Evolutionary conservation across 1,284 basidiomycete species (phyloP).

Genomic region (Rhodotorula sp.): DNA sequence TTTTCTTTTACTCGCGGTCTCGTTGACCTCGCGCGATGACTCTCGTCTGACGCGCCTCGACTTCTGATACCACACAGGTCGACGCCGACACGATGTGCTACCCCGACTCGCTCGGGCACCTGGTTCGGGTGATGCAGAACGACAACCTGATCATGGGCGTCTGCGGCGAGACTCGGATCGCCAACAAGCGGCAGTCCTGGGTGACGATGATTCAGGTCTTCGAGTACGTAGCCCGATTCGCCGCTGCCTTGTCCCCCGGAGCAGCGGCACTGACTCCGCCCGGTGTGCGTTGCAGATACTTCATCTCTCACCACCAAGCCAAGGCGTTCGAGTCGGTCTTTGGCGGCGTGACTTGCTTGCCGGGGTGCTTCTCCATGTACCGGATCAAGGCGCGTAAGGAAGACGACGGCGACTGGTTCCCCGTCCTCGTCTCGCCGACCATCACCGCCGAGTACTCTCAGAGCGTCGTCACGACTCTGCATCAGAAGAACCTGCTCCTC

Average conservation of each 20-base stretch:
- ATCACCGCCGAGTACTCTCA: conserved; percentile 98
- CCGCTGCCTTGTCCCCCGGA: background rate
- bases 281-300: conserved; percentile 65
- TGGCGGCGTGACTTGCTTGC: conserved; percentile 97
- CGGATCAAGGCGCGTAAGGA: conserved; percentile 87
- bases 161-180: conserved; percentile 96
- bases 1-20: background rate
- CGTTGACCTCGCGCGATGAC: background rate
- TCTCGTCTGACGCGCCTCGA: background rate
- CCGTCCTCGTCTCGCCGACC: conserved; percentile 93
- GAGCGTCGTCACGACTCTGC: conserved; percentile 84
- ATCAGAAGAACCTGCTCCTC: conserved; percentile 95
- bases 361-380: conserved; percentile 99
- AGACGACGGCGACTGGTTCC: conserved; percentile 92
- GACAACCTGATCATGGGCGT: conserved; percentile 99
- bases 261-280: background rate
- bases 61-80: conserved; percentile 59
- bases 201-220: conserved; percentile 93
- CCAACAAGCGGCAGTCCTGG: conserved; percentile 97
- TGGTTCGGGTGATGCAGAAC: conserved; percentile 97
- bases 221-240: conserved; percentile 29
- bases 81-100: conserved; percentile 96
- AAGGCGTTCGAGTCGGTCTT: conserved; percentile 99
- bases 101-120: conserved; percentile 75
- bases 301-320: conserved; percentile 96